Evolutionary conservation across 179 eudicot species (phyloP).

Genomic region (Gypsophila paniculata): DNA sequence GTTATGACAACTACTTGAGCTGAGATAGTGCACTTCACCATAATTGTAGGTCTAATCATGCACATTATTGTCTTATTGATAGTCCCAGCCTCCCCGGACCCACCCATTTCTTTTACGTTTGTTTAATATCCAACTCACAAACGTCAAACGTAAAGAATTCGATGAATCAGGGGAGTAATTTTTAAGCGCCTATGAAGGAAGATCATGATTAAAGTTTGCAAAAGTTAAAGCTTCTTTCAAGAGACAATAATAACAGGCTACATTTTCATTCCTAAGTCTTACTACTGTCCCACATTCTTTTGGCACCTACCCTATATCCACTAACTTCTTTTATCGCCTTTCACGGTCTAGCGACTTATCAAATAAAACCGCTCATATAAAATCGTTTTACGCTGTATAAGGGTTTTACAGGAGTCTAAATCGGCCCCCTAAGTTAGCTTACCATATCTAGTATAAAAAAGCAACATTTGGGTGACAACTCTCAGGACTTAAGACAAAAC

Average conservation of each 20-base stretch:
- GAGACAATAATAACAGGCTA: constrained; percentile 20
- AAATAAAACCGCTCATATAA: no score
- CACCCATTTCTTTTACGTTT: no score
- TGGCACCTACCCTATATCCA: constrained; percentile 43
- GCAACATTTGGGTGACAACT: constrained; percentile 7
- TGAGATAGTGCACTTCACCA: constrained; percentile 32
- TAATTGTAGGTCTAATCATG: constrained; percentile 33
- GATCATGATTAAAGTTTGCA: constrained; percentile 31
- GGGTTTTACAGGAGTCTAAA: no score
- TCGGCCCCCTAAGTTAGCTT: constrained; percentile 40
- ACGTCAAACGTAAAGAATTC: no score
- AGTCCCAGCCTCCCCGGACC: no score
- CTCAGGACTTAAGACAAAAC: constrained; percentile 8
- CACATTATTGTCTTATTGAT: constrained; percentile 4
- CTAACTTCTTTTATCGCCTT: constrained; percentile 31
- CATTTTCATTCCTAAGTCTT: constrained; percentile 36
- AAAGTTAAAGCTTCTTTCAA: constrained; percentile 31
- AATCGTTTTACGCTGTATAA: no score
- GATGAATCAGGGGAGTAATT: constrained; percentile 4
- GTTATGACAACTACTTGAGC: constrained; percentile 21
- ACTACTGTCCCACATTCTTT: constrained; percentile 30
- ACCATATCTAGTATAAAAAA: constrained; percentile 25
- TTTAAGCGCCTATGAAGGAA: constrained; percentile 24
- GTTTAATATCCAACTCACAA: no score
- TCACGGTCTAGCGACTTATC: constrained; percentile 25